Percentiles rank a stretch among this genome's conserved stretches.
phyloP scores from a whole-genome alignment of 768 basidiomycete genomes.

The Suillus tomentosus region DNA sequence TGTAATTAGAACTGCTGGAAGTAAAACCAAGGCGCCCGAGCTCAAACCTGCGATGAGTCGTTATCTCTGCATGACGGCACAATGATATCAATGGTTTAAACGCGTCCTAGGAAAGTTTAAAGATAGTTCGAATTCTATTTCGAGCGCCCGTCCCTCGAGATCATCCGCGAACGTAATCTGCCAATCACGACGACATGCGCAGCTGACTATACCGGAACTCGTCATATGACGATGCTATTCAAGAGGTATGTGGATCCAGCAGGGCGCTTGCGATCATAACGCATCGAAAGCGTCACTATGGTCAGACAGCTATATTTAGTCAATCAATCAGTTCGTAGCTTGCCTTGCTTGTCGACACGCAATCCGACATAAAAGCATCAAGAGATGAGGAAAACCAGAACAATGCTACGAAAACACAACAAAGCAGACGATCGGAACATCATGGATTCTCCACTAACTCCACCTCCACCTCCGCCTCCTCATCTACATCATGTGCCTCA shows the following conservation, averaged over 20 bases:
- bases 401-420: slow-evolving; percentile 5
- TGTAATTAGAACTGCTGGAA: not conserved
- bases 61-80: not conserved
- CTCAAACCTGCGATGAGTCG: not conserved
- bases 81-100: not conserved
- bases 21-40: not conserved
- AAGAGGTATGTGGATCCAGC: too few species aligned
- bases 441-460: slow-evolving; percentile 11
- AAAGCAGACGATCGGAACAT: not conserved
- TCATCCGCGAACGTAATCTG: not conserved
- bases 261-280: too few species aligned
- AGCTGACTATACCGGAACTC: not conserved
- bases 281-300: not conserved
- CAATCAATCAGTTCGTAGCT: not conserved
- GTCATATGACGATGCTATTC: not conserved
- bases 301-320: not conserved
- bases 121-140: not conserved
- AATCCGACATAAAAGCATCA: not conserved
- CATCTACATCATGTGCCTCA: slow-evolving; percentile 27
- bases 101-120: not conserved
- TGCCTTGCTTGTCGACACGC: not conserved
- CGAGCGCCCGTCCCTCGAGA: not conserved
- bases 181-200: not conserved
- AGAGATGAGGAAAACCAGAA: not conserved
- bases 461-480: slow-evolving; percentile 19